phyloP scores from a whole-genome alignment of 441 rosid genomes.

The Eruca vesicaria region DNA sequence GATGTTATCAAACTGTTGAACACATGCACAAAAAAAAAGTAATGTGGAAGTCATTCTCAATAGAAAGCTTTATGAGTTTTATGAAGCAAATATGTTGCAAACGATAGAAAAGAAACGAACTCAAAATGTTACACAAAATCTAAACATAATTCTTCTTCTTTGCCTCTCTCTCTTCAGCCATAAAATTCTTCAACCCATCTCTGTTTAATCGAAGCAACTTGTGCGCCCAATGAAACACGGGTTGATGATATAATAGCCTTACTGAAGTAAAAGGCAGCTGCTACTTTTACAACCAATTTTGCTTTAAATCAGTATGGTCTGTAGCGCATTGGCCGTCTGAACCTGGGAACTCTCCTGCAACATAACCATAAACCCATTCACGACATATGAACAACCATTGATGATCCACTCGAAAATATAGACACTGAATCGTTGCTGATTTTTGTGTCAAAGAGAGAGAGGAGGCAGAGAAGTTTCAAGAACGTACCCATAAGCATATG shows the following conservation, averaged over 20 bases:
- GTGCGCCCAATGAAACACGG: background rate
- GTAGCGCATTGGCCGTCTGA: conserved; percentile 67
- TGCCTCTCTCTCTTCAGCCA: conserved; percentile 12
- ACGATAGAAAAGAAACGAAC: background rate
- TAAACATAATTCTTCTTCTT: background rate
- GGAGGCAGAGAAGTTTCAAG: conserved; percentile 1
- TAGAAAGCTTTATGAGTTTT: conserved; percentile 17
- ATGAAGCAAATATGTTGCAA: background rate
- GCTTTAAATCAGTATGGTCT: conserved; percentile 56
- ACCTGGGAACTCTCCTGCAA: conserved; percentile 76
- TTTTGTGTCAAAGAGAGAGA: background rate
- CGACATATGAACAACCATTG: background rate
- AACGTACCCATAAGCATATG: conserved; percentile 68
- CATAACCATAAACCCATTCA: background rate
- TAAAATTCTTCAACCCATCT: background rate
- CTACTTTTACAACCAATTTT: conserved; percentile 8
- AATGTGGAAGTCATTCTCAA: background rate
- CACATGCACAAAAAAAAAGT: no score
- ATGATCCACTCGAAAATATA: background rate
- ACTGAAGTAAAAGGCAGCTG: conserved; percentile 10
- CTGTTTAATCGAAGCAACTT: conserved; percentile 1
- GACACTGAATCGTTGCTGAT: background rate
- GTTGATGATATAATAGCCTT: conserved; percentile 14
- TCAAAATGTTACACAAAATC: conserved; percentile 21
- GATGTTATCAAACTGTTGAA: no score